phyloP scores from a whole-genome alignment of 164 flowering plant species.

The Chimonanthus praecox region DNA sequence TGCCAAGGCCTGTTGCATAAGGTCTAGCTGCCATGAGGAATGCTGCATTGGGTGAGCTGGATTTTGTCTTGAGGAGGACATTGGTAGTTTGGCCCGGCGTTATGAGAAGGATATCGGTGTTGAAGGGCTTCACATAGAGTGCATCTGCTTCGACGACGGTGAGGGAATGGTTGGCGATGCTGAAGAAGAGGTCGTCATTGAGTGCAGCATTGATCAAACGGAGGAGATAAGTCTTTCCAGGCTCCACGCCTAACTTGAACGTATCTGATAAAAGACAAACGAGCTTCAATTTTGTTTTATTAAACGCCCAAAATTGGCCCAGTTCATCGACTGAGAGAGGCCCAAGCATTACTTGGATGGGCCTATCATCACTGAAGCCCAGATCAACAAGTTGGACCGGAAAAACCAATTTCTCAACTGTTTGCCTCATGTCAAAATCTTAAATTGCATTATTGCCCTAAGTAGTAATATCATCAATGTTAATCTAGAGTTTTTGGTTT shows the following conservation, averaged over 20 bases:
- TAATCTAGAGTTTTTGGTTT: too few species aligned
- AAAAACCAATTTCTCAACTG: too few species aligned
- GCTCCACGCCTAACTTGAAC: slow-evolving; percentile 41
- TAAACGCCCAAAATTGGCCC: too few species aligned
- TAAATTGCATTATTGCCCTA: too few species aligned
- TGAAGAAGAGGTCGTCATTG: slow-evolving; percentile 61
- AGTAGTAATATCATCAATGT: too few species aligned
- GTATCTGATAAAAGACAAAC: slow-evolving; percentile 27
- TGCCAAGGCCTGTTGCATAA: slow-evolving; percentile 33
- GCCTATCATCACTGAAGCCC: too few species aligned
- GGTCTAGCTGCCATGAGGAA: slow-evolving; percentile 53
- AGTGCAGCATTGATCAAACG: slow-evolving; percentile 63
- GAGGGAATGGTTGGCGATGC: slow-evolving; percentile 51
- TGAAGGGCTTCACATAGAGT: slow-evolving; percentile 43
- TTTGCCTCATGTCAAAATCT: too few species aligned
- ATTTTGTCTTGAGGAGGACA: slow-evolving; percentile 45
- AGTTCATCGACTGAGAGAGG: too few species aligned
- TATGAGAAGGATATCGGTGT: slow-evolving; percentile 28
- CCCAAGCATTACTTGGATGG: too few species aligned
- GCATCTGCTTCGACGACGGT: slow-evolving; percentile 59
- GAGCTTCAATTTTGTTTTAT: too few species aligned
- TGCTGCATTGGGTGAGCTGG: slow-evolving; percentile 32
- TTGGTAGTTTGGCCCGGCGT: slow-evolving; percentile 62
- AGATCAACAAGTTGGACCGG: too few species aligned
- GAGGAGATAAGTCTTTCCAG: slow-evolving; percentile 51